Conservation (phyloP, 805 yeast species). For the Teunomyces stri region DNA sequence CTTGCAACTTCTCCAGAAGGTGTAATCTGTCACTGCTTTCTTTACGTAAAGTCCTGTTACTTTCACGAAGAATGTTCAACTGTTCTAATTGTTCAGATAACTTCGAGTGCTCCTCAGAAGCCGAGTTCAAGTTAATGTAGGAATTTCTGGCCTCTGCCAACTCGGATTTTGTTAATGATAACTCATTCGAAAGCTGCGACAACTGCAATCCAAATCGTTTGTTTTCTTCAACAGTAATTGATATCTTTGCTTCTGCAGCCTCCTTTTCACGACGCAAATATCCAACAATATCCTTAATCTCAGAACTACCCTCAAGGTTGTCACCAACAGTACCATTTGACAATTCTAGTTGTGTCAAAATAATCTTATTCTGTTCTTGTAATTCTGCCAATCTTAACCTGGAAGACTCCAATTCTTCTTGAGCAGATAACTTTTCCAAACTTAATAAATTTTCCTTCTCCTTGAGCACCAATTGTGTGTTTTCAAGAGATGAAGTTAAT, state of each 20-base stretch:
- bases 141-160: conserved; percentile 15
- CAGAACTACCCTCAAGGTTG: conserved; percentile 10
- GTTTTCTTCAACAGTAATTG: conserved; percentile 46
- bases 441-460: conserved; percentile 16
- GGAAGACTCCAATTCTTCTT: conserved; percentile 39
- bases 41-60: conserved; percentile 60
- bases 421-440: conserved; percentile 21
- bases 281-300: conserved; percentile 47
- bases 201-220: conserved; percentile 51
- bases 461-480: neutral
- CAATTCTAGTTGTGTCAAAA: conserved; percentile 65
- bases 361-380: conserved; percentile 62
- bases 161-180: conserved; percentile 52
- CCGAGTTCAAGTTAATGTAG: conserved; percentile 23
- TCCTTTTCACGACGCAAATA: conserved; percentile 77
- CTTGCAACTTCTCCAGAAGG: conserved; percentile 36
- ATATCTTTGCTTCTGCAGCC: conserved; percentile 53
- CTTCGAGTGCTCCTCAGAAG: conserved; percentile 43
- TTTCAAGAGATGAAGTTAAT: neutral
- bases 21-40: conserved; percentile 35
- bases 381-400: conserved; percentile 52
- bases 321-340: conserved; percentile 13
- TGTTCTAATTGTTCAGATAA: conserved; percentile 53
- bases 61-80: conserved; percentile 62
- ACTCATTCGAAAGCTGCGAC: conserved; percentile 45